Conservation (phyloP, 257 asterid species). For the Cynanchum wilfordii region DNA sequence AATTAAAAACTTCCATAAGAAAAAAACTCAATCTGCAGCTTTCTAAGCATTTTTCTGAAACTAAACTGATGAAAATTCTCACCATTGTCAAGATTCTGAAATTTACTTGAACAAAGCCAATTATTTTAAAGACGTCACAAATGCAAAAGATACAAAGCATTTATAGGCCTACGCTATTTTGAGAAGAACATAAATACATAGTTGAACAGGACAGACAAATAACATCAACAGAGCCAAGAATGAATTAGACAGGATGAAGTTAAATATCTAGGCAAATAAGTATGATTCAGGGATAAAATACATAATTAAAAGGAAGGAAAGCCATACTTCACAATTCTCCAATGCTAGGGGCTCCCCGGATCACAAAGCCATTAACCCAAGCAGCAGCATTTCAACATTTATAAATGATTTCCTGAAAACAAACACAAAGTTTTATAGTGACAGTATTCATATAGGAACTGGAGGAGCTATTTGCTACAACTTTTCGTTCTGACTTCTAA, state of each 20-base stretch:
- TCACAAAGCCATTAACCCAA: neutral
- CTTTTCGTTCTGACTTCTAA: neutral
- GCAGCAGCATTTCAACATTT: neutral
- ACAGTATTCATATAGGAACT: neutral
- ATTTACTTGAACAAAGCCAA: neutral
- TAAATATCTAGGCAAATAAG: neutral
- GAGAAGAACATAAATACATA: no score
- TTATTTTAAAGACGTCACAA: neutral
- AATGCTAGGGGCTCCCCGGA: neutral
- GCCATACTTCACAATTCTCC: neutral
- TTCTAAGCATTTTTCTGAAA: neutral
- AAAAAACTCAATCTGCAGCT: neutral
- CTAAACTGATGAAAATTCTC: neutral
- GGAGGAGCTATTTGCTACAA: neutral
- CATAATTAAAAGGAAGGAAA: neutral
- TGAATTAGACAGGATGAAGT: neutral
- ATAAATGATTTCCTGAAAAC: neutral
- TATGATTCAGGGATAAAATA: neutral
- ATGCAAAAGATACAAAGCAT: neutral
- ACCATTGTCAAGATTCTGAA: neutral
- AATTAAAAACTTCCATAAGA: neutral
- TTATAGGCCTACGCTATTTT: neutral
- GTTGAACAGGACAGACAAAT: neutral
- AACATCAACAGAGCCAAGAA: neutral
- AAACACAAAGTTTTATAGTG: neutral